Evolutionary conservation across 441 rosid genomes (phyloP).

Genomic region (Macaranga tanarius): DNA sequence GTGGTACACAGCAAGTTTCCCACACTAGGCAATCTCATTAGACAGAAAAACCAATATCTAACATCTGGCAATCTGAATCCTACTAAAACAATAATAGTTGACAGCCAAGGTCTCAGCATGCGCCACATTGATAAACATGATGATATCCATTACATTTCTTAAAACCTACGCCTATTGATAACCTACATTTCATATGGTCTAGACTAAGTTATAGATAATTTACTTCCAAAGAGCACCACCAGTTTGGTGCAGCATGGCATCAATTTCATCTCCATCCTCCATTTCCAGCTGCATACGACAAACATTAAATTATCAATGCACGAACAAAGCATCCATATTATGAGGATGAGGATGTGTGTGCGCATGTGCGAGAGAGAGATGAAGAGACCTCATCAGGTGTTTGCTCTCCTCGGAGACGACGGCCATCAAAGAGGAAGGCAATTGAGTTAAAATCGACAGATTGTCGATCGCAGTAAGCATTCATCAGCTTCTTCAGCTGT

Average conservation of each 20-base stretch:
- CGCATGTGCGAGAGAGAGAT: too few relatives aligned
- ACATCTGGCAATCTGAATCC: too few relatives aligned
- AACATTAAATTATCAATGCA: too few relatives aligned
- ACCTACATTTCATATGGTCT: not conserved
- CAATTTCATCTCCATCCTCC: conserved; percentile 93
- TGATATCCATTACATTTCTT: conserved; percentile 5
- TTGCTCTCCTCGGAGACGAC: not conserved
- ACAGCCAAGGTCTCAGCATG: too few relatives aligned
- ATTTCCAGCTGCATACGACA: conserved; percentile 57
- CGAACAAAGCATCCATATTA: too few relatives aligned
- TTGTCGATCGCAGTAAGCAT: not conserved
- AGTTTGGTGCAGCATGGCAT: conserved; percentile 87
- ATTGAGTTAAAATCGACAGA: not conserved
- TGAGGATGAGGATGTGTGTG: too few relatives aligned
- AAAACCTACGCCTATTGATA: conserved; percentile 1
- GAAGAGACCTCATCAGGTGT: not conserved
- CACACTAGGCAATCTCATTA: too few relatives aligned
- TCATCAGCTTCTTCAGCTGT: not conserved
- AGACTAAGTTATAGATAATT: not conserved
- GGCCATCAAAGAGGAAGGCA: not conserved
- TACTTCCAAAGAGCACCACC: conserved; percentile 42
- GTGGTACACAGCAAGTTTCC: too few relatives aligned
- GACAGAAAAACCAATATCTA: too few relatives aligned
- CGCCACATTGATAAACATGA: too few relatives aligned
- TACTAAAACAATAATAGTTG: too few relatives aligned